Percentiles rank a stretch among this genome's conserved stretches.
phyloP scores from a whole-genome alignment of 1,284 basidiomycete species.

The Malassezia dermatis region DNA sequence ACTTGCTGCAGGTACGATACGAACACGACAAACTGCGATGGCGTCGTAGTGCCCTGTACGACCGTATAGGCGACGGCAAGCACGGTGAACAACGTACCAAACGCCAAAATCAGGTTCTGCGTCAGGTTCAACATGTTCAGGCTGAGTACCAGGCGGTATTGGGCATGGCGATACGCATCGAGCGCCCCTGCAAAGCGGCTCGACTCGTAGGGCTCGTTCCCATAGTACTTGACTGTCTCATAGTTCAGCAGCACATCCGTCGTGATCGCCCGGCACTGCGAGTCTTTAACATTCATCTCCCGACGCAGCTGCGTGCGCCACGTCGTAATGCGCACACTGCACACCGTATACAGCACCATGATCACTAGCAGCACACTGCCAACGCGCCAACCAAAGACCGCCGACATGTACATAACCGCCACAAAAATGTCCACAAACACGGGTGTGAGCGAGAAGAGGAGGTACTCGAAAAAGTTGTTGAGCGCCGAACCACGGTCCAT shows the following conservation, averaged over 20 bases:
- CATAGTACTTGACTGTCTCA: constrained; percentile 60
- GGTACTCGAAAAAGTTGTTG: constrained; percentile 47
- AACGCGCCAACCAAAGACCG: constrained; percentile 60
- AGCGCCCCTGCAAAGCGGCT: constrained; percentile 64
- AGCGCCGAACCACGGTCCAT: constrained; percentile 59
- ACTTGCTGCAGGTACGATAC: constrained; percentile 69
- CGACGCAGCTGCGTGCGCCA: constrained; percentile 59
- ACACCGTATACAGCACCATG: constrained; percentile 68
- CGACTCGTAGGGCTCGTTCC: constrained; percentile 68
- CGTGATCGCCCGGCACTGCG: constrained; percentile 34
- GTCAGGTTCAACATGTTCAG: constrained; percentile 42
- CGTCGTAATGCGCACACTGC: constrained; percentile 58
- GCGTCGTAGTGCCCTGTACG: constrained; percentile 24
- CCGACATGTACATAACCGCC: constrained; percentile 55
- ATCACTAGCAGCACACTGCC: constrained; percentile 64
- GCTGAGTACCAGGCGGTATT: constrained; percentile 56
- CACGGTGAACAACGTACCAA: constrained; percentile 34
- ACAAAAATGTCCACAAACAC: constrained; percentile 64
- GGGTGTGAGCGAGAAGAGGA: constrained; percentile 69
- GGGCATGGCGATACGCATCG: constrained; percentile 63
- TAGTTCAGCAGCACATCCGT: constrained; percentile 43
- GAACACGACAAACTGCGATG: constrained; percentile 63
- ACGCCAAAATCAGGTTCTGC: constrained; percentile 36
- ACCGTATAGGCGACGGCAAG: constrained; percentile 30
- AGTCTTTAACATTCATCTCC: constrained; percentile 33